Base-by-base conservation (phyloP, 2,329 filamentous ascomycete genomes). In the Penicillium sp. region DNA sequence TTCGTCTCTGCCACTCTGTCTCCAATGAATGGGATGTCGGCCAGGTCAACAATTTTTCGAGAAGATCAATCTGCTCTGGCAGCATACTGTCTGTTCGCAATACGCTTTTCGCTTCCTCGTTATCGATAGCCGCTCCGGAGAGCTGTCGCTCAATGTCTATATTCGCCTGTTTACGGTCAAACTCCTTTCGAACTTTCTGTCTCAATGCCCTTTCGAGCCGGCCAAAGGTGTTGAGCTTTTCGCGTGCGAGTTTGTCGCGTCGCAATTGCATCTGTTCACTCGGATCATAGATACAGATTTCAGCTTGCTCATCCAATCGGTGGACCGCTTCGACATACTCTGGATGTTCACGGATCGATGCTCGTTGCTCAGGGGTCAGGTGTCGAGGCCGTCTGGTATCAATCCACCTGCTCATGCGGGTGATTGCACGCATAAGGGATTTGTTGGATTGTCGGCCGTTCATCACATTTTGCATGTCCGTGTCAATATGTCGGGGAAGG, bases 101-200 rank as follows among this genome's bases (percentile, higher is more conserved):
- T 3, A 34, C 31, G 14, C 45, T 31, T 30, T 44, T 49, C 8
- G 43, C 44, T 30, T 45, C 45, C 30, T 51, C 30, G 22, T 51
- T 32, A 12, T 34, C 30, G 30, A 49, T 14, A 23, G 45, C 37
- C 30, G 41, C 29, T 13, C 45, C 41, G 5, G 39, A 38, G n/a
- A 34, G 32, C 32, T 34, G 20, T 25, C 6, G n/a, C 18, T 26
- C 20, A 15, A 34, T 34, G 14, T 34, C 32, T 8, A 34, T 34
- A 6, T 25, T 23, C 2, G 32, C 32, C 20, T 34, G 20, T 25
- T 34, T 23, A 4, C 20, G 20, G 20, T 23, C 15, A 14, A 34
- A 34, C n/a, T 34, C 20, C 4, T 13, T 4, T 7, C 5, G n/a
- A 4, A 26, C 11, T 13, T 34, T 23, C 11, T 25, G 2, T 23